These are phyloP conservation scores for Macroventuria anomochaeta DNA, from an alignment of 2,329 filamentous ascomycete species.

Conservation along the genomic window DNA sequence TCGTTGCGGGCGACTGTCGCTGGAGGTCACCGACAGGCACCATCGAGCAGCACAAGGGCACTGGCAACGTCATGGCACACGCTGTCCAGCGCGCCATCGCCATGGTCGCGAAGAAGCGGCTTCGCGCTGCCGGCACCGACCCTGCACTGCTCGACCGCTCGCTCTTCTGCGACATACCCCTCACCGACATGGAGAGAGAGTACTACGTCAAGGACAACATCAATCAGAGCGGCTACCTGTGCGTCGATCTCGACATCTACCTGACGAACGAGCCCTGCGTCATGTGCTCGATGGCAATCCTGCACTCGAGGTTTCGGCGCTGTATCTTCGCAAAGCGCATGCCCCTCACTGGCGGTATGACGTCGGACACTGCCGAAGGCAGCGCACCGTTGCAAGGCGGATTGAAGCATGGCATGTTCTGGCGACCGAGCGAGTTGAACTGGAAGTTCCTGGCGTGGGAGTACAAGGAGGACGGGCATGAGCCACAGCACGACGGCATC, in stretches of 20 bases:
- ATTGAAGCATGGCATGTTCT: slow-evolving; percentile 67
- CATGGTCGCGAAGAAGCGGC: slow-evolving; percentile 72
- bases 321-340: slow-evolving; percentile 83
- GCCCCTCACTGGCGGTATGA: slow-evolving; percentile 80
- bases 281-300: slow-evolving; percentile 95
- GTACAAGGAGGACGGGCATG: slow-evolving; percentile 55
- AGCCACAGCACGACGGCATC: slow-evolving; percentile 21
- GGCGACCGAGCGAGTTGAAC: slow-evolving; percentile 75
- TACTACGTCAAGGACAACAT: slow-evolving; percentile 68
- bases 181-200: slow-evolving; percentile 69
- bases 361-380: slow-evolving; percentile 64
- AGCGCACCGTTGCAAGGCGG: slow-evolving; percentile 23
- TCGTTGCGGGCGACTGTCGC: slow-evolving; percentile 77
- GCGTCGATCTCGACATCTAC: slow-evolving; percentile 91
- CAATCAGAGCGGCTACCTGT: slow-evolving; percentile 84
- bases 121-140: slow-evolving; percentile 46
- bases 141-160: slow-evolving; percentile 39
- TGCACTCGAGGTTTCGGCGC: slow-evolving; percentile 89
- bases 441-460: slow-evolving; percentile 87
- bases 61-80: slow-evolving; percentile 79
- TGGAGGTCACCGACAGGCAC: slow-evolving; percentile 58
- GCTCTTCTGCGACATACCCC: slow-evolving; percentile 71
- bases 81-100: slow-evolving; percentile 79
- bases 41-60: slow-evolving; percentile 42
- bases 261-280: slow-evolving; percentile 94